Base-by-base conservation (phyloP, 2,329 filamentous ascomycete species). In the Sclerotinia trifoliorum region DNA sequence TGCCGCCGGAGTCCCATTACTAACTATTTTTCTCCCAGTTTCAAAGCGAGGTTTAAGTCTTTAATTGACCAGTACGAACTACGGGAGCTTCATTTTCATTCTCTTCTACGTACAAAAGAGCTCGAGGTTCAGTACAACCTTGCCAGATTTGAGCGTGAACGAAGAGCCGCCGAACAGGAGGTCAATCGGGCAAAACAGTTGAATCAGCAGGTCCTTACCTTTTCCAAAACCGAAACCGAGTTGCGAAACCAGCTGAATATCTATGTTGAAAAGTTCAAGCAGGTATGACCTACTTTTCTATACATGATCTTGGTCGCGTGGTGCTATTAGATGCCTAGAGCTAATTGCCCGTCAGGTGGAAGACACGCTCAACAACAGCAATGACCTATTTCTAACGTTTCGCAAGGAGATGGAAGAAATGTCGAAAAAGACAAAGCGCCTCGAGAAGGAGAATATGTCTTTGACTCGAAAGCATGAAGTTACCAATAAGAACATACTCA, bases 351-450 rank as follows among this genome's bases (percentile, higher is more conserved):
- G 74, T 80, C 83, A 98, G 94, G 94, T 98, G 78, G 94, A 98
- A 85, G 95, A 98, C 80, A 98, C 94, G 49, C 86, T 98, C 64
- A 98, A 97, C 81, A 98, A 97, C 78, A 97, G 93, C 80, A 98
- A 98, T 82, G 95, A 98, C 78, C 83, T 98, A 66, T 98, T 98
- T 80, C 83, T 97, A 73, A 97, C 95, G 0, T 98, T 98, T 81
- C 88, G 94, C 66, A 97, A 97, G 81, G 95, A 98, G 80, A 98
- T 98, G 94, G 95, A 98, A 80, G 95, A 98, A 77, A 98, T 98
- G 94, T 97, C 94, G 0, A 97, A 97, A 82, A 98, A 98, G 82
- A 97, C 94, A 7, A 97, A 97, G 80, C 90, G 93, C 35, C 83
- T 99, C 65, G 95, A 99, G 79, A 97, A 97, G 80, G 95, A 99